Conservation (phyloP, 1,284 basidiomycete species). For the Marasmius oreades region DNA sequence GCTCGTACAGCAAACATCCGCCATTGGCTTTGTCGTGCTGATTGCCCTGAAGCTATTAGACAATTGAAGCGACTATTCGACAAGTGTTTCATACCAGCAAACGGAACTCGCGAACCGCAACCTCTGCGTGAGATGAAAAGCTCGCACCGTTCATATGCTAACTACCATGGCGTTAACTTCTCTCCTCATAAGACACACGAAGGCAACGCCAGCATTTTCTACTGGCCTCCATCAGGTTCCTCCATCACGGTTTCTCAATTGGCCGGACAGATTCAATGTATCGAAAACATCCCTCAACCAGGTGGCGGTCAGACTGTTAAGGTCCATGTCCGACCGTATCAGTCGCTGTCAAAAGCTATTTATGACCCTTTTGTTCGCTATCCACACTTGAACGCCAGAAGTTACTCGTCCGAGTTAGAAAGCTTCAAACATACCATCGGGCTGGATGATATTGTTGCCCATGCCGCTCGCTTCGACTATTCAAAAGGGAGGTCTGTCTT, state of each 20-base stretch:
- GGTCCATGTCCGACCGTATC: conserved; percentile 2
- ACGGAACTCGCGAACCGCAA: background rate
- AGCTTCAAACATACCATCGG: background rate
- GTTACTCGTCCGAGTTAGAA: background rate
- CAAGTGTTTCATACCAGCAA: no score
- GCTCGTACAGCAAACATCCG: conserved; percentile 5
- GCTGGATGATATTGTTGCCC: no score
- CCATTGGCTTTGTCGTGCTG: conserved; percentile 3
- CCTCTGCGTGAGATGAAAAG: background rate
- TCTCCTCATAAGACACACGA: background rate
- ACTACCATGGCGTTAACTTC: background rate
- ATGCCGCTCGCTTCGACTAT: no score
- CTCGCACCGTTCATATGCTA: background rate
- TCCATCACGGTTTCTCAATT: no score
- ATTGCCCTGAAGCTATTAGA: conserved; percentile 4
- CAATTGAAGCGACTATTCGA: conserved; percentile 3
- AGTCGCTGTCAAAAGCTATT: background rate
- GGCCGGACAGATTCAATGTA: conserved; percentile 5
- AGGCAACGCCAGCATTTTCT: background rate
- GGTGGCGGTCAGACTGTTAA: background rate
- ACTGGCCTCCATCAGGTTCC: background rate
- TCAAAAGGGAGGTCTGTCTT: no score
- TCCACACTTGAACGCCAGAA: background rate
- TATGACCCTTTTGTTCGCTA: conserved; percentile 8
- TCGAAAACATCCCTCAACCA: background rate